Evolutionary conservation across 2,329 filamentous ascomycete species (phyloP).

Genomic region (Fusarium sp.): DNA sequence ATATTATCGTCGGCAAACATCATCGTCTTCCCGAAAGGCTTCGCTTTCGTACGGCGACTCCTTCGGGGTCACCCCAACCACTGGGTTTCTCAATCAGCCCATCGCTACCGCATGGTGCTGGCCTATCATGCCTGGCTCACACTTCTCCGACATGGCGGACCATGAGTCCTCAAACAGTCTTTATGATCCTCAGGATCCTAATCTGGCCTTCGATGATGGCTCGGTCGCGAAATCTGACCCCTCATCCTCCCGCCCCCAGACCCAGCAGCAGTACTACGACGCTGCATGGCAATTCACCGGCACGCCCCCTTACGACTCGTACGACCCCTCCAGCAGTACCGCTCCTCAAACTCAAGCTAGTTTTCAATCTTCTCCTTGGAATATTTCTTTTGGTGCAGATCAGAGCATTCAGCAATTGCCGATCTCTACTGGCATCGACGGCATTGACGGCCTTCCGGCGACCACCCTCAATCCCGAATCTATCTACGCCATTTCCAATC

Average conservation of each 20-base stretch:
- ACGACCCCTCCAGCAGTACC: slow-evolving; percentile 56
- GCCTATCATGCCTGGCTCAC: slow-evolving; percentile 49
- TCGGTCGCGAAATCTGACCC: slow-evolving; percentile 53
- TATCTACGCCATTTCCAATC: slow-evolving; percentile 52
- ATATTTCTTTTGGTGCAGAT: slow-evolving; percentile 51
- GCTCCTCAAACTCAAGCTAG: slow-evolving; percentile 52
- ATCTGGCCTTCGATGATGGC: slow-evolving; percentile 55
- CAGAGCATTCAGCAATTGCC: slow-evolving; percentile 53
- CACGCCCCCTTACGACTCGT: slow-evolving; percentile 63
- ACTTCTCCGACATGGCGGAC: slow-evolving; percentile 56
- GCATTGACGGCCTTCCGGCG: slow-evolving; percentile 51
- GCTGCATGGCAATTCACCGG: slow-evolving; percentile 64
- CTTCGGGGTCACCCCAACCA: slow-evolving; percentile 41
- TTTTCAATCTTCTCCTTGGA: slow-evolving; percentile 55
- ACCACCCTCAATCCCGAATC: slow-evolving; percentile 55
- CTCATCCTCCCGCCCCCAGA: slow-evolving; percentile 53
- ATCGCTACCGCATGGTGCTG: slow-evolving; percentile 50
- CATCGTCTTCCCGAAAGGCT: slow-evolving; percentile 42
- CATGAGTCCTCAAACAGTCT: slow-evolving; percentile 58
- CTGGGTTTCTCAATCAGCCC: slow-evolving; percentile 48
- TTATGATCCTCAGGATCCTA: slow-evolving; percentile 61
- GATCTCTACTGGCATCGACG: slow-evolving; percentile 53
- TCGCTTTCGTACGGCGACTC: slow-evolving; percentile 41
- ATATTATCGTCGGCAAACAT: slow-evolving; percentile 36
- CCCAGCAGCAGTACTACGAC: slow-evolving; percentile 52